Conservation (phyloP, 2,329 filamentous ascomycete species). For the Cercospora beticola region DNA sequence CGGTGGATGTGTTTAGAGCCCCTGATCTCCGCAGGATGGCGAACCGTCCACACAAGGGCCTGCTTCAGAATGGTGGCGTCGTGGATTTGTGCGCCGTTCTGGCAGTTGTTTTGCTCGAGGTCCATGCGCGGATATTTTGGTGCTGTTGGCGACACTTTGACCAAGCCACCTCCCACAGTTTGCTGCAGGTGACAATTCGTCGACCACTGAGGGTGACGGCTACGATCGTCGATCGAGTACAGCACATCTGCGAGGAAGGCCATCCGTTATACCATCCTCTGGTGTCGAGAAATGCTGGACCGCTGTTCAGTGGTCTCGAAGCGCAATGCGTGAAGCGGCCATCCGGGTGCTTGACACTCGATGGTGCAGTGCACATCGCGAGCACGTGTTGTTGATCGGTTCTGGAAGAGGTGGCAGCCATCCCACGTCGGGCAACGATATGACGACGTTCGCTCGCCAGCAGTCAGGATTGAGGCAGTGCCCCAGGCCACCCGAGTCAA, state of each 20-base stretch:
- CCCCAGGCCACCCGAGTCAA: constrained; percentile 9
- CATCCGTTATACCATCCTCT: background rate
- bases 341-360: background rate
- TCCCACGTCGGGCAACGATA: constrained; percentile 3
- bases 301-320: background rate
- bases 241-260: background rate
- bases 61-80: background rate
- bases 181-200: background rate
- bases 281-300: background rate
- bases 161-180: background rate
- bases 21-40: constrained; percentile 1
- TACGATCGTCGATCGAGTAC: constrained; percentile 2
- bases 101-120: background rate
- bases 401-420: constrained; percentile 9
- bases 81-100: background rate
- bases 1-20: background rate
- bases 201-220: background rate
- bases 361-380: constrained; percentile 16
- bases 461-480: constrained; percentile 9
- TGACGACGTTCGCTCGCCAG: background rate
- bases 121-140: background rate
- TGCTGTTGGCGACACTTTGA: background rate
- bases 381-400: constrained; percentile 20
- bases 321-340: background rate
- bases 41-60: background rate